A percentile compares a stretch with the other conserved stretches of the same genome.
Conservation (phyloP, 2,329 filamentous ascomycete genomes). For the Exophiala bonariae region DNA sequence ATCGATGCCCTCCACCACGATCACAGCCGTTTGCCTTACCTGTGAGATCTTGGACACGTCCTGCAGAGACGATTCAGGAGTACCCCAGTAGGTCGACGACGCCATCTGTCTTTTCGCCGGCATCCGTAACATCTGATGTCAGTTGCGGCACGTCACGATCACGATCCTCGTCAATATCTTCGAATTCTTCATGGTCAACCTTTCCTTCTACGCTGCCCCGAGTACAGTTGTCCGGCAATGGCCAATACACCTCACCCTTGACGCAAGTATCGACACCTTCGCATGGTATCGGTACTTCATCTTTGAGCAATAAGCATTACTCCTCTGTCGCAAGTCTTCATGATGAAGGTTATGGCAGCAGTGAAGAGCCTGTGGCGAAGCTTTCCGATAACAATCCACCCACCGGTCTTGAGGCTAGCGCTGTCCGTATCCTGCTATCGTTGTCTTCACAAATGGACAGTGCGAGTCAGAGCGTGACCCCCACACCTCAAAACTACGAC, state of each 20-base stretch:
- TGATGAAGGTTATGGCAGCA: constrained; percentile 18
- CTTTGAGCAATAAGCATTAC: not conserved
- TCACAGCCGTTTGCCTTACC: constrained; percentile 13
- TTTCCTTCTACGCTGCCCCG: constrained; percentile 10
- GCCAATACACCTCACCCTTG: constrained; percentile 13
- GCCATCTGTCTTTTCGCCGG: constrained; percentile 50
- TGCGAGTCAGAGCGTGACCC: constrained; percentile 23
- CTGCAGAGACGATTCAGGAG: constrained; percentile 22
- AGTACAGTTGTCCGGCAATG: constrained; percentile 1
- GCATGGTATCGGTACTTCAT: constrained; percentile 1
- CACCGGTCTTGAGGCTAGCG: constrained; percentile 17
- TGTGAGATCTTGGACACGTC: constrained; percentile 19
- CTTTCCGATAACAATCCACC: constrained; percentile 1
- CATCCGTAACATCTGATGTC: constrained; percentile 63
- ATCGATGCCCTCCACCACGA: constrained; percentile 47
- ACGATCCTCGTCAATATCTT: constrained; percentile 52
- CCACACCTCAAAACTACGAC: constrained; percentile 16
- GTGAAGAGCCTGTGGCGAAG: constrained; percentile 4
- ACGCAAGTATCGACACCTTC: constrained; percentile 12
- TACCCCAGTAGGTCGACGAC: constrained; percentile 14
- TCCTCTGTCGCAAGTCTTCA: not conserved
- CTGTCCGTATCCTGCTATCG: constrained; percentile 18
- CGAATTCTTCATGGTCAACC: constrained; percentile 36
- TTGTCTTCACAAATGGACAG: constrained; percentile 15
- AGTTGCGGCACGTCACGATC: constrained; percentile 56